Conservation (phyloP, 129 eudicot genomes). For the Lactuca saligna region DNA sequence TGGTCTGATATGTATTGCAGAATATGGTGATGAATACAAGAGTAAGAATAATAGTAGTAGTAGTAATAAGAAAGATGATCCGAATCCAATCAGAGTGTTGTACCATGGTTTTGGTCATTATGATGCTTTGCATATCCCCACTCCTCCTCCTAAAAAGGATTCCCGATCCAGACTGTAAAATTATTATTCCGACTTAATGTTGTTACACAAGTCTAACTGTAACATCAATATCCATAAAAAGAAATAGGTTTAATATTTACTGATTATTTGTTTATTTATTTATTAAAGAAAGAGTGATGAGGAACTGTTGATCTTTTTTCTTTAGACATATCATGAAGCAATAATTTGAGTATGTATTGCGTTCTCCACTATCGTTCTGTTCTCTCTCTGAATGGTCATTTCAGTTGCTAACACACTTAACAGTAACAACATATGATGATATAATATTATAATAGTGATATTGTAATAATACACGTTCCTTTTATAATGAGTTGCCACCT, state of each 20-base stretch:
- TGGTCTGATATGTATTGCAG: constrained; percentile 91
- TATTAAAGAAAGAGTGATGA: neutral
- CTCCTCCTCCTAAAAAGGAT: constrained; percentile 45
- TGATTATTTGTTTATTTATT: neutral
- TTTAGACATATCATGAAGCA: constrained; percentile 6
- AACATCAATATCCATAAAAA: constrained; percentile 12
- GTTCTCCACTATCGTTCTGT: constrained; percentile 15
- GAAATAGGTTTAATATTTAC: neutral
- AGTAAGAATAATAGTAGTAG: too few species aligned
- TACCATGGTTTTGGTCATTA: constrained; percentile 95
- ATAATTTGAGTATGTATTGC: constrained; percentile 26
- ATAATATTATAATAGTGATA: too few species aligned
- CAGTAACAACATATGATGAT: too few species aligned
- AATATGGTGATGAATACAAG: constrained; percentile 85
- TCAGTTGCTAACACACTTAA: neutral
- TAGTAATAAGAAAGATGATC: too few species aligned
- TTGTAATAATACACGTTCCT: neutral
- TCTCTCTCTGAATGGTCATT: constrained; percentile 7
- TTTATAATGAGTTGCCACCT: neutral
- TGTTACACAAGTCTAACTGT: constrained; percentile 20
- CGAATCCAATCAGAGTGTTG: constrained; percentile 65
- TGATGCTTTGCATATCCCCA: constrained; percentile 73
- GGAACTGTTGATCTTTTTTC: constrained; percentile 13
- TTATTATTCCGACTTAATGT: constrained; percentile 8
- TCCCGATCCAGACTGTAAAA: constrained; percentile 61